Evolutionary conservation across 2,329 filamentous ascomycete genomes (phyloP), one percentile per base, ranked within the genome.

Genomic region (Gremmenia infestans): DNA sequence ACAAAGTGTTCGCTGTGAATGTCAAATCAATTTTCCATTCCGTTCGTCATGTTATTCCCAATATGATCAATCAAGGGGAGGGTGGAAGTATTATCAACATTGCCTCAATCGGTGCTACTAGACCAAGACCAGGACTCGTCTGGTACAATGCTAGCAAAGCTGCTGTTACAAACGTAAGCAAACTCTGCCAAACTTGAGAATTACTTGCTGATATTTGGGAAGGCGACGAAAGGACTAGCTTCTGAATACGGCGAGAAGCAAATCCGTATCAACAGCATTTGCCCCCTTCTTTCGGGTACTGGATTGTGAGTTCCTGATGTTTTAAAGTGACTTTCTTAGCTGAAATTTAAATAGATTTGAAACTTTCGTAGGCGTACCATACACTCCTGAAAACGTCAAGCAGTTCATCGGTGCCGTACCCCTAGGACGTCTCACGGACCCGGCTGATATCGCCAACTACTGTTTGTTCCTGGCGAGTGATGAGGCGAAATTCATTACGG

Each of bases 91-190:
- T 89, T 54, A 79, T 89, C 53, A 85, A 86, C 57, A 81, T 88
- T 50, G 83, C 85, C 0, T 86, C 81, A 2, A 86, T 85, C 0
- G 85, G 84, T 0, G 83, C 79, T 3, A 75, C 78, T 7, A 72
- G 86, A 25, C 86, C 85, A 0, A 74, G 85, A 23, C 81, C 82
- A 0, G 80, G 83, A 0, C 65, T 88, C 47, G 83, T 85, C 1
- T 88, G 85, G 85, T 88, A 88, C 65, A 88, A 87, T 65, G 82
- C 85, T 1, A 82, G 79, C 45, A 89, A 89, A 68, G 84, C 81
- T 0, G 85, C 85, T 0, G 80, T 86, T 11, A 79, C 79, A 62
- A 86, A 80, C 49, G 82, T 81, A 40, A 17, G 71, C 61, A 77
- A 1, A 8, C 2, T 28, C 32, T 35, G 0, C 32, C 2, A 22